Conservation (phyloP, 2,329 filamentous ascomycete species). For the Clonostachys rosea region DNA sequence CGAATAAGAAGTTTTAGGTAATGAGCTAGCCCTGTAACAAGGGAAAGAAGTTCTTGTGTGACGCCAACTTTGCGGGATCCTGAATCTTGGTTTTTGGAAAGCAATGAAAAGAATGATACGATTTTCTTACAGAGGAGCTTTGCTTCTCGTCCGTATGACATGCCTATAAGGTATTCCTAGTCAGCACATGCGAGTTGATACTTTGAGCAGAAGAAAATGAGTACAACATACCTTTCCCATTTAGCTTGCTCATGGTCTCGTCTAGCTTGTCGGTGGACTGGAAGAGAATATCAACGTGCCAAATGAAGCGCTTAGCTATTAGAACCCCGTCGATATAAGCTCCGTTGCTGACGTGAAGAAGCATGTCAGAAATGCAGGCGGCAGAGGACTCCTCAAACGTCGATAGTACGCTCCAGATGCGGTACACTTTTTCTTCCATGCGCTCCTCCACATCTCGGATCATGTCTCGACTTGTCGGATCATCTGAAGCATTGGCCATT, state of each 20-base stretch:
- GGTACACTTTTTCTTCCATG: slow-evolving; percentile 97
- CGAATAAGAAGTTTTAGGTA: slow-evolving; percentile 96
- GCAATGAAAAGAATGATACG: slow-evolving; percentile 90
- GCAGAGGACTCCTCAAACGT: slow-evolving; percentile 97
- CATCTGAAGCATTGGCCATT: slow-evolving; percentile 32
- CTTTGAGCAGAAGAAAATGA: not conserved
- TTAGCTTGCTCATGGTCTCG: slow-evolving; percentile 59
- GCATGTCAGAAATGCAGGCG: slow-evolving; percentile 98
- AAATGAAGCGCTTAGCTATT: slow-evolving; percentile 93
- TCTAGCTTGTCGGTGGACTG: slow-evolving; percentile 83
- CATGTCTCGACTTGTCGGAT: slow-evolving; percentile 61
- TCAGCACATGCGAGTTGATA: not conserved
- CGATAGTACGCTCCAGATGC: slow-evolving; percentile 96
- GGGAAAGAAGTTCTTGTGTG: slow-evolving; percentile 94
- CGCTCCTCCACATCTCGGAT: slow-evolving; percentile 85
- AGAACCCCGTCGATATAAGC: slow-evolving; percentile 93
- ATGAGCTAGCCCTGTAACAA: slow-evolving; percentile 93
- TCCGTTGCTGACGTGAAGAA: slow-evolving; percentile 96
- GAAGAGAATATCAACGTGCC: slow-evolving; percentile 92
- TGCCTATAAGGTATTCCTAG: slow-evolving; percentile 40
- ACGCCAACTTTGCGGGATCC: slow-evolving; percentile 89
- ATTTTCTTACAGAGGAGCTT: slow-evolving; percentile 99
- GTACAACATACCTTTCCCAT: slow-evolving; percentile 63
- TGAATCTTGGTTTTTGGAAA: slow-evolving; percentile 91
- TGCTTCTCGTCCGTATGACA: slow-evolving; percentile 92